These are phyloP conservation scores for Hypoxylon sp. DNA, from an alignment of 2,329 filamentous ascomycete genomes.

Conservation along the genomic window DNA sequence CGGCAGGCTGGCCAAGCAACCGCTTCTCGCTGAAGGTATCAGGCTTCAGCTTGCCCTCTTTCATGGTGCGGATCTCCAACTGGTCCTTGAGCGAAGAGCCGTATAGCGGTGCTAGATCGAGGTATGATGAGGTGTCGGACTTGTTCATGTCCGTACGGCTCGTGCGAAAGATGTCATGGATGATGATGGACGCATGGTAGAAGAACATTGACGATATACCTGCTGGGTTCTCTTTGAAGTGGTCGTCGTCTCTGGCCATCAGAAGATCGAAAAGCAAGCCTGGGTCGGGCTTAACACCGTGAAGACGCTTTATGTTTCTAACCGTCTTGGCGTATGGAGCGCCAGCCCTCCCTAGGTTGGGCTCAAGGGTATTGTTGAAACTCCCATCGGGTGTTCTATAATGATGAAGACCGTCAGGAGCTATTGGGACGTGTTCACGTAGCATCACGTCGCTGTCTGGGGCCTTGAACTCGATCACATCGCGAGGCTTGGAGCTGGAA, in stretches of 20 bases:
- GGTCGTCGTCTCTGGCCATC: slow-evolving; percentile 62
- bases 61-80: slow-evolving; percentile 67
- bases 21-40: slow-evolving; percentile 75
- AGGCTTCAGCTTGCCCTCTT: slow-evolving; percentile 73
- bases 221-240: slow-evolving; percentile 71
- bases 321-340: slow-evolving; percentile 75
- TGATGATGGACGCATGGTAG: slow-evolving; percentile 76
- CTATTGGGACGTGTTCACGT: slow-evolving; percentile 49
- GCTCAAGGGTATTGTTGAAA: slow-evolving; percentile 67
- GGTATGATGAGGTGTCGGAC: slow-evolving; percentile 75
- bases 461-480: slow-evolving; percentile 52
- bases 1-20: slow-evolving; percentile 71
- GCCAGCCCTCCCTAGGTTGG: slow-evolving; percentile 69
- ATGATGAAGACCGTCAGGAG: slow-evolving; percentile 48
- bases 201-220: slow-evolving; percentile 79
- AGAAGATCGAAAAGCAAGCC: slow-evolving; percentile 73
- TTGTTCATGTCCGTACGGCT: slow-evolving; percentile 68
- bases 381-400: slow-evolving; percentile 52
- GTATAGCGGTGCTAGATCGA: slow-evolving; percentile 77
- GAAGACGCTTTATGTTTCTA: slow-evolving; percentile 63
- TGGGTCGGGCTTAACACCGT: slow-evolving; percentile 69
- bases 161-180: slow-evolving; percentile 70
- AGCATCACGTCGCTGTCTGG: slow-evolving; percentile 50
- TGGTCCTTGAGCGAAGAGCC: slow-evolving; percentile 72
- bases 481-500: slow-evolving; percentile 36